A percentile compares a stretch with the other conserved stretches of the same genome.
Conservation (phyloP, 352 stramenopile species). For the Discostella stelligera region DNA sequence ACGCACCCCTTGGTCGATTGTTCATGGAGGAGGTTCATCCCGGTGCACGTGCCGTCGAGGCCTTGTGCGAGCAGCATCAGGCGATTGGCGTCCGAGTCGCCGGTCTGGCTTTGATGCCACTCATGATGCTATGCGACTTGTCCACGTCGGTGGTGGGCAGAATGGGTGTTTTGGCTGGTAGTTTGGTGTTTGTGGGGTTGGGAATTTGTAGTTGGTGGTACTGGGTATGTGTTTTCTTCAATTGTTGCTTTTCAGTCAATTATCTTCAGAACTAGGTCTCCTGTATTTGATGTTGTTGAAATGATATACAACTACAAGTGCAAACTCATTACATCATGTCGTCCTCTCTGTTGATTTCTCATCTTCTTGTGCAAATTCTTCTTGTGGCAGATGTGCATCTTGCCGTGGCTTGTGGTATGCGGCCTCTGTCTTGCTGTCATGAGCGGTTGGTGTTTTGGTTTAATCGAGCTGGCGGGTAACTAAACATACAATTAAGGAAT, state of each 20-base stretch:
- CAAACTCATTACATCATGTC: background rate
- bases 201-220: slow-evolving; percentile 42
- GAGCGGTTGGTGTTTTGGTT: slow-evolving; percentile 66
- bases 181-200: slow-evolving; percentile 37
- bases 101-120: slow-evolving; percentile 63
- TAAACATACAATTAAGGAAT: slow-evolving; percentile 11
- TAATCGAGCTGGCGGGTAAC: slow-evolving; percentile 77
- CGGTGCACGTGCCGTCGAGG: slow-evolving; percentile 33
- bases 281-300: too few species aligned
- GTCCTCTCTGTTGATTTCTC: slow-evolving; percentile 23
- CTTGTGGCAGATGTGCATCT: slow-evolving; percentile 52
- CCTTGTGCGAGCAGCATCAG: slow-evolving; percentile 67
- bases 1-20: slow-evolving; percentile 45
- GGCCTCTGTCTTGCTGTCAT: slow-evolving; percentile 42
- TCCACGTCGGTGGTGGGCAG: slow-evolving; percentile 28
- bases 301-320: background rate
- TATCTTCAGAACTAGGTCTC: too few species aligned
- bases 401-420: slow-evolving; percentile 53
- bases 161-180: slow-evolving; percentile 23
- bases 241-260: slow-evolving; percentile 23
- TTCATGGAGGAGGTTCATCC: slow-evolving; percentile 64
- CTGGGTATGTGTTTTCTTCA: slow-evolving; percentile 27
- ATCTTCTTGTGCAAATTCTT: background rate
- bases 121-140: slow-evolving; percentile 48
- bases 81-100: slow-evolving; percentile 58